phyloP scores from a whole-genome alignment of 2,329 filamentous ascomycete species.

The Sordariomycetes sp. region DNA sequence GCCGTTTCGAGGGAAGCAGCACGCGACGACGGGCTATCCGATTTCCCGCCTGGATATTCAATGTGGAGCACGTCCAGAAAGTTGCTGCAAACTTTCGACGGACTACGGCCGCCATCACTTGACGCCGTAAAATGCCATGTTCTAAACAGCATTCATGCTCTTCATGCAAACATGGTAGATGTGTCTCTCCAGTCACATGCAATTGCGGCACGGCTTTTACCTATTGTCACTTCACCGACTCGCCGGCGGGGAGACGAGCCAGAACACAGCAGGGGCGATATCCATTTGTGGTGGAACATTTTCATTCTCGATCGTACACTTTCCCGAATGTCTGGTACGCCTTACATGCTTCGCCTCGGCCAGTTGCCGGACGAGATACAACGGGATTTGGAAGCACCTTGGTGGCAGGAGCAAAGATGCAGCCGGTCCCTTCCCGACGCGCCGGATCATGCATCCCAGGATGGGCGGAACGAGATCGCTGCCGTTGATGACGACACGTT shows the following conservation, averaged over 20 bases:
- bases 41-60: neutral
- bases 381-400: neutral
- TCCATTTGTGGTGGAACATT: neutral
- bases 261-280: neutral
- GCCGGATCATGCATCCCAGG: neutral
- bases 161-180: neutral
- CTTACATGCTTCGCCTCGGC: neutral
- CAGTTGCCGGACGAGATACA: neutral
- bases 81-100: neutral
- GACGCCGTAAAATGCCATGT: neutral
- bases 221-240: neutral
- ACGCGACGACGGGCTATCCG: neutral
- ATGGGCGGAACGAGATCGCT: neutral
- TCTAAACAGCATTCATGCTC: neutral
- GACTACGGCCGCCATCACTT: neutral
- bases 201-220: neutral
- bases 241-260: neutral
- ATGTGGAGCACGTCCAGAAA: neutral
- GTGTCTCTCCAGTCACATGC: neutral
- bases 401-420: neutral
- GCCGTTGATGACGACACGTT: neutral
- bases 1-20: neutral
- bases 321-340: neutral
- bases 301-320: neutral
- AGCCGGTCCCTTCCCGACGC: too few species aligned